These are phyloP conservation scores for Rhodamnia argentea DNA, from an alignment of 345 rosid species.

Conservation along the genomic window DNA sequence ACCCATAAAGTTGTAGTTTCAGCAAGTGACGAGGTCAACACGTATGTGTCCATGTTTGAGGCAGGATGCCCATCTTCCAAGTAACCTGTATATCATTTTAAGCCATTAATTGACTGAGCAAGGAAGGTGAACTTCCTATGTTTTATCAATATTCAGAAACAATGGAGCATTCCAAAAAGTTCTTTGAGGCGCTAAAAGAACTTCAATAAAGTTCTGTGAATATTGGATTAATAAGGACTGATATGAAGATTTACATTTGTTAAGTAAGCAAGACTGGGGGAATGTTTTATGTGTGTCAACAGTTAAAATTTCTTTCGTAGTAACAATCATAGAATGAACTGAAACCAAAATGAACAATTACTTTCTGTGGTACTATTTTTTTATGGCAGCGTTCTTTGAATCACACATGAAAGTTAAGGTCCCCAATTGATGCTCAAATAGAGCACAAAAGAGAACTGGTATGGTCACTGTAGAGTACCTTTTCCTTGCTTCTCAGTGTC, in stretches of 20 bases:
- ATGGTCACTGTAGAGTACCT: not conserved
- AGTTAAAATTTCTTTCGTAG: not conserved
- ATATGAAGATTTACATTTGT: not conserved
- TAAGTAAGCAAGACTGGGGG: not conserved
- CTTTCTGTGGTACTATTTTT: not conserved
- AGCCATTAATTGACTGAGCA: not conserved
- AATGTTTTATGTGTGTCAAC: not conserved
- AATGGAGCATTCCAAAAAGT: not conserved
- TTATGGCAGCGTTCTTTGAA: not conserved
- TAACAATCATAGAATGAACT: not conserved
- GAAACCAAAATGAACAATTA: not conserved
- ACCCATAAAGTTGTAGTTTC: conserved; percentile 69
- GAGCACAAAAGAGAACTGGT: not conserved
- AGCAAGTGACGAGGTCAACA: conserved; percentile 52
- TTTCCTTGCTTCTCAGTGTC: conserved; percentile 88
- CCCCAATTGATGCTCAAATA: not conserved
- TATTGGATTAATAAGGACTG: not conserved
- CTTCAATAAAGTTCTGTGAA: rapidly evolving
- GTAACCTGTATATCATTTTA: conserved; percentile 35
- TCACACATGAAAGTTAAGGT: not conserved
- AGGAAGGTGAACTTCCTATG: not conserved
- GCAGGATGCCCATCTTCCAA: conserved; percentile 78
- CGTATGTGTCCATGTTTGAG: conserved; percentile 83
- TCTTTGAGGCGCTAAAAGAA: not conserved
- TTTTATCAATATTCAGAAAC: not conserved